Evolutionary conservation across 768 basidiomycete species (phyloP).

Genomic region (Boletus pseudopeckii): DNA sequence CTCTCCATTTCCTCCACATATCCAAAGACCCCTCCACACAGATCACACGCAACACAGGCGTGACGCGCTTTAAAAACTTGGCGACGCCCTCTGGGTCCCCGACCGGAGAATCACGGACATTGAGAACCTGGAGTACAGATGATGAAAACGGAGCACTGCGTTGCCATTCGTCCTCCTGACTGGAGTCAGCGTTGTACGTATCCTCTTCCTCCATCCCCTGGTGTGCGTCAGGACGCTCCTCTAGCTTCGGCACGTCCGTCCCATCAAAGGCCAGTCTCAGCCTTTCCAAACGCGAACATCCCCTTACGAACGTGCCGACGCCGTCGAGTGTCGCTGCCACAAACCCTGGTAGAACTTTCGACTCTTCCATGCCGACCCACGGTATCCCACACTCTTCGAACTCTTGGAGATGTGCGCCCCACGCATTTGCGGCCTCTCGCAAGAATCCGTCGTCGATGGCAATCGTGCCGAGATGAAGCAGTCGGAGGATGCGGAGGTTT

Average conservation of each 20-base stretch:
- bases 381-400: constrained; percentile 27
- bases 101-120: constrained; percentile 29
- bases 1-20: constrained; percentile 29
- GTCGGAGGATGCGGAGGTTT: constrained; percentile 17
- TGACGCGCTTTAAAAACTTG: constrained; percentile 21
- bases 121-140: constrained; percentile 22
- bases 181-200: not conserved
- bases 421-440: constrained; percentile 24
- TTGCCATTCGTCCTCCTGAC: not conserved
- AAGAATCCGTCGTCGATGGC: constrained; percentile 28
- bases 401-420: constrained; percentile 26
- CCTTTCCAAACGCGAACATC: constrained; percentile 17
- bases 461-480: constrained; percentile 27
- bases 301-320: constrained; percentile 17
- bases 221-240: not conserved
- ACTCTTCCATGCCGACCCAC: constrained; percentile 23
- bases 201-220: not conserved
- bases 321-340: constrained; percentile 21
- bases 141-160: not conserved
- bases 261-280: constrained; percentile 27
- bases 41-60: constrained; percentile 24
- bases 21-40: constrained; percentile 27
- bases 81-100: constrained; percentile 25
- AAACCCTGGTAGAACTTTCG: constrained; percentile 5
- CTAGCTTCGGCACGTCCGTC: not conserved